phyloP scores from a whole-genome alignment of 106 monocot species.

The Dioscorea alata region DNA sequence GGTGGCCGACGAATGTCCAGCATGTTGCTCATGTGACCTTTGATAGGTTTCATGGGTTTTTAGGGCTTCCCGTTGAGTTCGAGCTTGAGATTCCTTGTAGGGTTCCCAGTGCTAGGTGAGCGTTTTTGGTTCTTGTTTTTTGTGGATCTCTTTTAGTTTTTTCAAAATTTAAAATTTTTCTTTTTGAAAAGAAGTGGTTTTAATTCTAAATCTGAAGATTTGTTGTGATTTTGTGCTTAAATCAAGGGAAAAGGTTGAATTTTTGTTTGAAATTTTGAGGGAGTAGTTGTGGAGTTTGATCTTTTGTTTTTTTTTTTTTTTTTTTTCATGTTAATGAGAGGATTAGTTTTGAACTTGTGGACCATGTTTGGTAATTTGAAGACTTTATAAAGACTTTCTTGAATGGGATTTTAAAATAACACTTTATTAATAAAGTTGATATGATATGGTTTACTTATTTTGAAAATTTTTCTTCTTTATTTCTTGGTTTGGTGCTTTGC shows the following conservation, averaged over 20 bases:
- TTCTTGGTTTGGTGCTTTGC: too few relatives aligned
- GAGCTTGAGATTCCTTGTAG: slow-evolving; percentile 57
- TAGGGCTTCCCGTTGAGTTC: slow-evolving; percentile 82
- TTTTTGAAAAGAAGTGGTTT: not conserved
- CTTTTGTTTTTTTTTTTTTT: too few relatives aligned
- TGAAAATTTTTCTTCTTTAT: too few relatives aligned
- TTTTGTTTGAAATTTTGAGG: not conserved
- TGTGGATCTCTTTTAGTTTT: not conserved
- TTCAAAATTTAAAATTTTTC: not conserved
- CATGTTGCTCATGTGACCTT: slow-evolving; percentile 93
- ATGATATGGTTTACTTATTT: too few relatives aligned
- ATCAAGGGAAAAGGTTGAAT: not conserved
- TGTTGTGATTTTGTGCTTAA: not conserved
- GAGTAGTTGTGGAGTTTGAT: too few relatives aligned
- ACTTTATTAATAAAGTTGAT: too few relatives aligned
- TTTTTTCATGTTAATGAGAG: too few relatives aligned
- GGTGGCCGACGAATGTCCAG: slow-evolving; percentile 84
- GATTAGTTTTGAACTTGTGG: too few relatives aligned
- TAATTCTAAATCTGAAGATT: not conserved
- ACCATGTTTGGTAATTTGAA: too few relatives aligned
- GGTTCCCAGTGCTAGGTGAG: slow-evolving; percentile 80
- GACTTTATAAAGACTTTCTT: too few relatives aligned
- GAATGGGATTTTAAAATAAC: too few relatives aligned
- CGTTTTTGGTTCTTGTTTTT: not conserved
- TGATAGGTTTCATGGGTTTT: slow-evolving; percentile 81